phyloP scores from a whole-genome alignment of 345 rosid genomes.

The Bruguiera sexangula region DNA sequence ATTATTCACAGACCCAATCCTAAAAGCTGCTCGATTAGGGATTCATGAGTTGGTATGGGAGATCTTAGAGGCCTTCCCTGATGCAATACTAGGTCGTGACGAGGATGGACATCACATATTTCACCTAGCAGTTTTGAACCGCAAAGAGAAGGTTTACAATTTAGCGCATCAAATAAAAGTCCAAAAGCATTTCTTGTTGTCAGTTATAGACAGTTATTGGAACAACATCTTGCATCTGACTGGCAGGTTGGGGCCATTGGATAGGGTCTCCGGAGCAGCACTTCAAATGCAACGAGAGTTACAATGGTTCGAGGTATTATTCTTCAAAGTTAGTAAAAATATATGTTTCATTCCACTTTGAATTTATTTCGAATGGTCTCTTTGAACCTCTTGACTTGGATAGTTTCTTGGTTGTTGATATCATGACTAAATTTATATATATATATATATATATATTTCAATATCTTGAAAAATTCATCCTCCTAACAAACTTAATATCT shows the following conservation, averaged over 20 bases:
- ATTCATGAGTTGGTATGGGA: background rate
- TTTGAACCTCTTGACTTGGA: too few relatives aligned
- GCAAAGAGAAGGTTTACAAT: background rate
- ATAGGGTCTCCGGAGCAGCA: too few relatives aligned
- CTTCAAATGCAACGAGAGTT: background rate
- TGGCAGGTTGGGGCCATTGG: background rate
- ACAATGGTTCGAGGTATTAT: background rate
- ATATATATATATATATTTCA: too few relatives aligned
- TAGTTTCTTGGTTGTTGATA: too few relatives aligned
- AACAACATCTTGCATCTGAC: background rate
- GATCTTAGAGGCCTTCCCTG: background rate
- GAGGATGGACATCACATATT: rapidly evolving
- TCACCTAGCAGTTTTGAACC: background rate
- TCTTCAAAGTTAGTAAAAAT: too few relatives aligned
- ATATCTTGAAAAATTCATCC: too few relatives aligned
- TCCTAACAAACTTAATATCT: too few relatives aligned
- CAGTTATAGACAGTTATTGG: rapidly evolving
- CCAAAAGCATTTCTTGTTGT: background rate
- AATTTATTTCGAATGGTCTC: background rate
- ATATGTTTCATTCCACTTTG: too few relatives aligned
- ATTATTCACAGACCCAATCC: background rate
- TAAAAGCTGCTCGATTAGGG: background rate
- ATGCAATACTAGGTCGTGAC: background rate
- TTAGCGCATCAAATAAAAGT: background rate
- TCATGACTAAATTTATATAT: too few relatives aligned